Conservation (phyloP, 177 flowering plant genomes). For the Viscum album region DNA sequence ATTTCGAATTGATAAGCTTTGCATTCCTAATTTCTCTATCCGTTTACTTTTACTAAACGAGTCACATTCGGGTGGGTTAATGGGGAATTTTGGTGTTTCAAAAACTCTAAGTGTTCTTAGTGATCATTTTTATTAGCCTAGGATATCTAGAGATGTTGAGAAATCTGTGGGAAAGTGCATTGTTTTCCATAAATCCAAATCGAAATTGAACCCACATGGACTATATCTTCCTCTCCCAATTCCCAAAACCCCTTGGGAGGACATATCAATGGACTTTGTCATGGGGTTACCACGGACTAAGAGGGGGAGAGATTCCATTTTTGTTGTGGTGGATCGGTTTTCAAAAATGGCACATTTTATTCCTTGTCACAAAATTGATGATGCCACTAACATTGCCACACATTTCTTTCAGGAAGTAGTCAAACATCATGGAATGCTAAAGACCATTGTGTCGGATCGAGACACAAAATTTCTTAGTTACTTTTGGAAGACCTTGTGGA, state of each 20-base stretch:
- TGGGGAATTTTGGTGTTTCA: too few relatives aligned
- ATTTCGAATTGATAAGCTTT: too few relatives aligned
- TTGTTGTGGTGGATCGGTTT: background rate
- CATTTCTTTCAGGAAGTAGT: background rate
- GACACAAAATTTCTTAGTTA: background rate
- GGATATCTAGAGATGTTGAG: background rate
- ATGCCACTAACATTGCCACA: background rate
- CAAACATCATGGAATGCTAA: background rate
- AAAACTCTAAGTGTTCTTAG: too few relatives aligned
- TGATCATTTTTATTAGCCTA: background rate
- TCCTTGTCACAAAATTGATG: background rate
- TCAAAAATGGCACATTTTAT: background rate
- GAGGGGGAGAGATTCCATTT: background rate
- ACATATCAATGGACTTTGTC: background rate
- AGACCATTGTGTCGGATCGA: background rate
- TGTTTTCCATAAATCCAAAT: background rate
- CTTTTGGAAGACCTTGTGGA: background rate
- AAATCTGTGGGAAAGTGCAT: background rate
- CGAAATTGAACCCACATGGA: background rate
- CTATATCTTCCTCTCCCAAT: background rate
- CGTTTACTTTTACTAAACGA: too few relatives aligned
- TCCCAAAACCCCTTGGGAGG: background rate
- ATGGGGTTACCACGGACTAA: background rate
- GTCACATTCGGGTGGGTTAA: too few relatives aligned
- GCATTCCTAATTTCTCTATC: too few relatives aligned